A percentile compares a stretch with the other conserved stretches of the same genome.
Conservation (phyloP, 805 yeast species). For the Cyberlindnera xishuangbannaensis region DNA sequence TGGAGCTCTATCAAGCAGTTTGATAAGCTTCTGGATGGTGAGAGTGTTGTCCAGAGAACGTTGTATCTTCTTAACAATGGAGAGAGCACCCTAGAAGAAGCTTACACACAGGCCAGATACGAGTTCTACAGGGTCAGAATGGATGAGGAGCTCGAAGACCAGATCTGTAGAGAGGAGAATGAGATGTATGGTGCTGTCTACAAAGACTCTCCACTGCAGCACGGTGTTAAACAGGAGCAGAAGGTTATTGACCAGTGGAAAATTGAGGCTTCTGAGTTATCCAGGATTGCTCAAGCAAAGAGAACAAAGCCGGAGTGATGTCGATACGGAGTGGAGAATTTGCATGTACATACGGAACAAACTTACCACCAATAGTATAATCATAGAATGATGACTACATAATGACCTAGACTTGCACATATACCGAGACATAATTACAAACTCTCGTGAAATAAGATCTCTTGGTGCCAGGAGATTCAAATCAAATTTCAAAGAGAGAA, state of each 20-base stretch:
- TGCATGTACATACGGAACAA: too few relatives aligned
- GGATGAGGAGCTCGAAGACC: constrained; percentile 69
- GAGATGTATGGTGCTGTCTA: constrained; percentile 79
- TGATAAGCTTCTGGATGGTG: constrained; percentile 79
- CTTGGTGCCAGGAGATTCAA: too few relatives aligned
- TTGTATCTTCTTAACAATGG: constrained; percentile 41
- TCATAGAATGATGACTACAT: too few relatives aligned
- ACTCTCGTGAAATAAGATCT: too few relatives aligned
- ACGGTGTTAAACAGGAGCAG: constrained; percentile 70
- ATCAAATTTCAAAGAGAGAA: too few relatives aligned
- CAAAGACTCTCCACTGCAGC: constrained; percentile 54
- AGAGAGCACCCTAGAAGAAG: constrained; percentile 38
- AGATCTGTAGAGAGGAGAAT: constrained; percentile 76
- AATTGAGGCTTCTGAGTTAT: constrained; percentile 56
- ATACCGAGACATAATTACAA: too few relatives aligned
- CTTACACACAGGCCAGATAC: constrained; percentile 80
- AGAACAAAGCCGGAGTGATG: constrained; percentile 2
- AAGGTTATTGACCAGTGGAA: constrained; percentile 68
- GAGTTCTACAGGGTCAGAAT: constrained; percentile 87
- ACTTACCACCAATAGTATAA: too few relatives aligned
- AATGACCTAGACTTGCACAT: too few relatives aligned
- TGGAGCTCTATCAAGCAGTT: constrained; percentile 79
- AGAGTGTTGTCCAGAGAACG: constrained; percentile 75
- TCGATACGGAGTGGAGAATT: too few relatives aligned
- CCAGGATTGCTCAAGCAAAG: constrained; percentile 28